These are phyloP conservation scores for Diaporthe sp. DNA, from an alignment of 2,329 filamentous ascomycete species.

Conservation along the genomic window DNA sequence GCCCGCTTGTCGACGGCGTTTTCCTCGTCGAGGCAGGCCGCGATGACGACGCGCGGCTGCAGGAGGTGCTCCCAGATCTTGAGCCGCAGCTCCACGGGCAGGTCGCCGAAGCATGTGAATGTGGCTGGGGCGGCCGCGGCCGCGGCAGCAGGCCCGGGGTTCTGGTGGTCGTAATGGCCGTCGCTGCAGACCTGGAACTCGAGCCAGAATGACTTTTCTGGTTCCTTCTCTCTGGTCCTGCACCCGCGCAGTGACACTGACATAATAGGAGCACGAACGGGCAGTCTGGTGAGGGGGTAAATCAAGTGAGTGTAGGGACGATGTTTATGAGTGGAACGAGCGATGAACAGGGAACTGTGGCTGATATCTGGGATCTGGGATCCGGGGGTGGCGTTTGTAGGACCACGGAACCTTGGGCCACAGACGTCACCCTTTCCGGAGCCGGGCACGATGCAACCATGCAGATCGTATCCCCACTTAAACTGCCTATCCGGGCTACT, in stretches of 20 bases:
- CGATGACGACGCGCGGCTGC: constrained; percentile 58
- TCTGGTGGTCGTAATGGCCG: constrained; percentile 30
- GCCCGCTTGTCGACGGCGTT: constrained; percentile 44
- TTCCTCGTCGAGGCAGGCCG: constrained; percentile 55
- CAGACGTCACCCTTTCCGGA: constrained; percentile 14
- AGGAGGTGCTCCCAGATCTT: constrained; percentile 61
- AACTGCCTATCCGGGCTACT: background rate
- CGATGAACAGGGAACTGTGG: constrained; percentile 20
- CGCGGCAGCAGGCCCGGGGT: background rate
- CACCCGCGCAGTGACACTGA: constrained; percentile 26
- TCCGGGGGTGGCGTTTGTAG: constrained; percentile 17
- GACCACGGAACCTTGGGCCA: background rate
- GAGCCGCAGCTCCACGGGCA: constrained; percentile 62
- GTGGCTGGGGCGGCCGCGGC: constrained; percentile 34
- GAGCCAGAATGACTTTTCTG: constrained; percentile 54
- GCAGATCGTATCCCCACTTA: constrained; percentile 14
- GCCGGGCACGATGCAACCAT: constrained; percentile 15
- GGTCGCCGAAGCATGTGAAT: constrained; percentile 53
- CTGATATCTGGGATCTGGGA: constrained; percentile 13
- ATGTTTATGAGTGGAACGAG: background rate
- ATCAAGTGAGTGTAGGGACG: background rate
- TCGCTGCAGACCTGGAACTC: constrained; percentile 60
- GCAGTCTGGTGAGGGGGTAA: background rate
- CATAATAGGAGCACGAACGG: background rate
- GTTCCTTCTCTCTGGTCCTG: constrained; percentile 21